Evolutionary conservation across 345 rosid species (phyloP).

Genomic region (Populus tremula): DNA sequence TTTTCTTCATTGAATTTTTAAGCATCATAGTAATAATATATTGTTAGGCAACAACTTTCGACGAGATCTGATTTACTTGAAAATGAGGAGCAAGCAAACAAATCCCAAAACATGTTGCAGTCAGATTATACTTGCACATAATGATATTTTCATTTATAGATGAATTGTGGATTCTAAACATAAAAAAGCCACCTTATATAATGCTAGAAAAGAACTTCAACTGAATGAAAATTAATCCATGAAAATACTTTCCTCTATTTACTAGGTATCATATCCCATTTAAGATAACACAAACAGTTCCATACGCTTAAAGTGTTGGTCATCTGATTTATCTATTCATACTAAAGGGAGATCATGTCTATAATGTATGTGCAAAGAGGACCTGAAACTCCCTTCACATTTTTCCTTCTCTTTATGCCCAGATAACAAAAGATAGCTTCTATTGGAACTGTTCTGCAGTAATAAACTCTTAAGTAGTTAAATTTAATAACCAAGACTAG

Average conservation of each 20-base stretch:
- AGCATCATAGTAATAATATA: background rate
- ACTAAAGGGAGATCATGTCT: background rate
- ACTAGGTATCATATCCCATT: background rate
- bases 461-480: conserved; percentile 10
- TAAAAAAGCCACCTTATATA: background rate
- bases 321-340: background rate
- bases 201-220: background rate
- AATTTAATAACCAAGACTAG: background rate
- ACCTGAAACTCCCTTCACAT: background rate
- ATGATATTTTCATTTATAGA: background rate
- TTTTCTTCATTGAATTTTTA: background rate
- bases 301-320: background rate
- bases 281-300: background rate
- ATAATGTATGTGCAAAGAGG: background rate
- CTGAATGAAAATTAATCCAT: background rate
- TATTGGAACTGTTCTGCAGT: background rate
- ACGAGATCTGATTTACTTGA: background rate
- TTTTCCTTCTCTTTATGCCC: background rate
- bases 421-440: conserved; percentile 1
- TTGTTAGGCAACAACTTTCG: background rate
- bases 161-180: background rate
- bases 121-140: background rate
- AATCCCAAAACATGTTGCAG: background rate
- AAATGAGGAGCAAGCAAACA: background rate
- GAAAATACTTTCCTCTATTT: background rate